Percentiles rank a stretch among this genome's conserved stretches.
Conservation (phyloP, 2,329 filamentous ascomycete species). For the Fusarium sp. region DNA sequence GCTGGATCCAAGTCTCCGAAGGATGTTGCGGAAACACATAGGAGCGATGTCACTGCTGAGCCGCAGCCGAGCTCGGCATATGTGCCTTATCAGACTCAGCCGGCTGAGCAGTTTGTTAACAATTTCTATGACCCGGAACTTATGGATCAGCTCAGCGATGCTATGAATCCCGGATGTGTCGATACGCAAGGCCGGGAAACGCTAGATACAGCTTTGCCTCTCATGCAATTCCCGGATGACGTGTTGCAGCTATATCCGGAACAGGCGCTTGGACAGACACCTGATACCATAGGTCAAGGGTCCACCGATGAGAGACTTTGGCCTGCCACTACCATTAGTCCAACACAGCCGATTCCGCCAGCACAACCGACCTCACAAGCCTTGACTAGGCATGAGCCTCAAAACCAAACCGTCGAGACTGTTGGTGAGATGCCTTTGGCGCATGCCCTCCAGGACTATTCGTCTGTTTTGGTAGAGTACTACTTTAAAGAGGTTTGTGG, state of each 20-base stretch:
- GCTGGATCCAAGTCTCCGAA: slow-evolving; percentile 13
- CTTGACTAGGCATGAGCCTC: neutral
- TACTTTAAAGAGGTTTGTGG: slow-evolving; percentile 71
- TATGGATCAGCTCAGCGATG: slow-evolving; percentile 21
- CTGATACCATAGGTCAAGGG: slow-evolving; percentile 15
- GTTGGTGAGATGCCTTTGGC: slow-evolving; percentile 22
- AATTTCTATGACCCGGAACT: slow-evolving; percentile 19
- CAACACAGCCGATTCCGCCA: neutral
- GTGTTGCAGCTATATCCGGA: slow-evolving; percentile 16
- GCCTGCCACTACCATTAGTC: neutral
- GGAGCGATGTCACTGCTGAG: neutral
- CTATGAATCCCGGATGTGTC: slow-evolving; percentile 9
- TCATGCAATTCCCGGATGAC: slow-evolving; percentile 26
- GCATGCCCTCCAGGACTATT: slow-evolving; percentile 49
- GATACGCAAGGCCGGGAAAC: neutral
- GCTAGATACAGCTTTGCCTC: slow-evolving; percentile 16
- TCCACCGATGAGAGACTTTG: slow-evolving; percentile 23
- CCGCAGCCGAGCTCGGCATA: slow-evolving; percentile 7
- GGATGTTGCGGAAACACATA: slow-evolving; percentile 1
- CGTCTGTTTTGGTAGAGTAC: slow-evolving; percentile 68
- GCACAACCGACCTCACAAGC: neutral
- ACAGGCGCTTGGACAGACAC: slow-evolving; percentile 5
- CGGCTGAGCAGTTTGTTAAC: slow-evolving; percentile 4
- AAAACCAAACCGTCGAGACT: neutral
- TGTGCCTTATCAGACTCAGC: slow-evolving; percentile 10